These are phyloP conservation scores for Artemisia argyi DNA, from an alignment of 129 eudicot genomes.

Conservation along the genomic window DNA sequence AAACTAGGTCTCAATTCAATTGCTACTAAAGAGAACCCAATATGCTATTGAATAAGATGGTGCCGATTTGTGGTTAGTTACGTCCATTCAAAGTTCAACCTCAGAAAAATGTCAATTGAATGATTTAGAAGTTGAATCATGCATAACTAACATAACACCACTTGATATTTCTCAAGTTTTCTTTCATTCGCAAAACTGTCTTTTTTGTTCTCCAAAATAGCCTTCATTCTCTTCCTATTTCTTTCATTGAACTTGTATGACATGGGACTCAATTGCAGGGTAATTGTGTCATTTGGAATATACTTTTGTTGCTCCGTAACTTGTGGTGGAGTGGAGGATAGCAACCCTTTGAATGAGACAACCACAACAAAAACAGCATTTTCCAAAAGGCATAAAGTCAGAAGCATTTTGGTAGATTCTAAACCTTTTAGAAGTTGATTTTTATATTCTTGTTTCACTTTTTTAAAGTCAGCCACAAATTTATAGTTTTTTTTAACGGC, in stretches of 20 bases:
- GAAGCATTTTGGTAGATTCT: constrained; percentile 46
- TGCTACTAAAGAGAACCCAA: background rate
- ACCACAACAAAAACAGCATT: constrained; percentile 28
- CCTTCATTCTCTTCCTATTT: background rate
- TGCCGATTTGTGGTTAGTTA: background rate
- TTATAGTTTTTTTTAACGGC: too few relatives aligned
- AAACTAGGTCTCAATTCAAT: too few relatives aligned
- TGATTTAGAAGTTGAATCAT: constrained; percentile 37
- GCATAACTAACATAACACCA: constrained; percentile 25
- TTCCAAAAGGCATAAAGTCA: constrained; percentile 28
- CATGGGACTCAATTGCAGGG: constrained; percentile 39
- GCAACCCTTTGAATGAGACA: constrained; percentile 17
- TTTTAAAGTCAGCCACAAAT: background rate
- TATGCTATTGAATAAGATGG: background rate
- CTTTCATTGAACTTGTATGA: background rate
- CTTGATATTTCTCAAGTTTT: constrained; percentile 8
- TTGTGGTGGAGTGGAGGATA: constrained; percentile 15
- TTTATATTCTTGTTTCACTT: background rate
- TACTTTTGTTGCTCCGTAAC: constrained; percentile 13
- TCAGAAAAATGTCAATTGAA: constrained; percentile 18
- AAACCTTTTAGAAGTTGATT: background rate
- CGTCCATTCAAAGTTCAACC: background rate
- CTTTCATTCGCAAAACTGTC: background rate
- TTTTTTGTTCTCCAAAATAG: background rate
- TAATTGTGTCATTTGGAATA: constrained; percentile 33